A percentile compares a stretch with the other conserved stretches of the same genome.
Conservation (phyloP, 345 rosid species). For the Xanthoceras sorbifolium region DNA sequence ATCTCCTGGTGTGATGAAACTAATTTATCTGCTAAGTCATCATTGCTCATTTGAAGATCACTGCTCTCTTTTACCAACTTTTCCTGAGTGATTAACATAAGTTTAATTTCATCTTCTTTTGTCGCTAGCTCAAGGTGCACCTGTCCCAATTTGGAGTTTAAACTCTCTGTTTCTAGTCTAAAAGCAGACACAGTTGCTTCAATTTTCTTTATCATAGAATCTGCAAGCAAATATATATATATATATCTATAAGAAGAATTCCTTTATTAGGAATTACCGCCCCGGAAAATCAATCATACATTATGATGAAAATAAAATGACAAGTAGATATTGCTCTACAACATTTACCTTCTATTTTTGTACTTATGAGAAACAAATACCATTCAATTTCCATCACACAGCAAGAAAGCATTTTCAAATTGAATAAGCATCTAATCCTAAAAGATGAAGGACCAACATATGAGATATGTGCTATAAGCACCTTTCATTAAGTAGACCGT, state of each 20-base stretch:
- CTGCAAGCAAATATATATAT: constrained; percentile 37
- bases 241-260: background rate
- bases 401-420: constrained; percentile 1
- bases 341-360: background rate
- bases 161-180: constrained; percentile 44
- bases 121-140: constrained; percentile 45
- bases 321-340: background rate
- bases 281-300: background rate
- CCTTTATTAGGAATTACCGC: background rate
- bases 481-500: constrained; percentile 5
- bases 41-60: constrained; percentile 50
- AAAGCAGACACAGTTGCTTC: constrained; percentile 46
- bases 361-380: background rate
- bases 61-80: constrained; percentile 61
- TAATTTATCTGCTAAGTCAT: constrained; percentile 49
- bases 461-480: constrained; percentile 6
- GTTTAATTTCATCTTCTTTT: constrained; percentile 61
- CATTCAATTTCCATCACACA: background rate
- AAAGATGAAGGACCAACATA: background rate
- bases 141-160: constrained; percentile 62
- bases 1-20: constrained; percentile 49
- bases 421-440: constrained; percentile 1
- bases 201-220: constrained; percentile 51
- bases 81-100: constrained; percentile 46
- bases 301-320: background rate